phyloP scores from a whole-genome alignment of 495 filamentous ascomycete species.

The Astrothelium subdiscretum region DNA sequence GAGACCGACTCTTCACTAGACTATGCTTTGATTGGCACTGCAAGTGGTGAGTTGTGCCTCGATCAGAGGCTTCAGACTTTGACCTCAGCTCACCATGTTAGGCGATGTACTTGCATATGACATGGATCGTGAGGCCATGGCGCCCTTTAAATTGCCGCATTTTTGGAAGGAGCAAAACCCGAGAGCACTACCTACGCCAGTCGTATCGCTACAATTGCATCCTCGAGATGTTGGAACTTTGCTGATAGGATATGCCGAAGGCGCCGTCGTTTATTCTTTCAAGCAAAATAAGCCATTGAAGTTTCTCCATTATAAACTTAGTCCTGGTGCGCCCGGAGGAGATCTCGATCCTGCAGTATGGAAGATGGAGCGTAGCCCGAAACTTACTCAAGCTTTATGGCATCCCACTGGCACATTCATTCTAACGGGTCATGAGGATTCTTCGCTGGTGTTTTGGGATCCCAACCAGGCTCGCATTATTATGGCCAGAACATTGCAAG shows the following conservation, averaged over 20 bases:
- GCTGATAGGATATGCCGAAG: slow-evolving; percentile 75
- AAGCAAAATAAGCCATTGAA: slow-evolving; percentile 69
- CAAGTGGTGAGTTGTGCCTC: slow-evolving; percentile 15
- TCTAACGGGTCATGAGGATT: slow-evolving; percentile 78
- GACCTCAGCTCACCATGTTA: slow-evolving; percentile 17
- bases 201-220: slow-evolving; percentile 73
- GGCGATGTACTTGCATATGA: slow-evolving; percentile 83
- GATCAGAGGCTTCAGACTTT: slow-evolving; percentile 1
- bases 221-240: slow-evolving; percentile 89
- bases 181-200: slow-evolving; percentile 41
- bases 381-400: slow-evolving; percentile 72
- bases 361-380: slow-evolving; percentile 49
- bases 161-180: slow-evolving; percentile 62
- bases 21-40: slow-evolving; percentile 55
- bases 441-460: slow-evolving; percentile 88
- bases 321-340: slow-evolving; percentile 76
- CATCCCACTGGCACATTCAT: slow-evolving; percentile 92
- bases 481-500: slow-evolving; percentile 67
- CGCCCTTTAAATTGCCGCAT: slow-evolving; percentile 70
- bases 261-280: slow-evolving; percentile 82
- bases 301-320: slow-evolving; percentile 74
- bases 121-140: slow-evolving; percentile 64
- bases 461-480: slow-evolving; percentile 67
- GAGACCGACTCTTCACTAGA: slow-evolving; percentile 78
- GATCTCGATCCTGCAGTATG: slow-evolving; percentile 45